A percentile compares a stretch with the other conserved stretches of the same genome.
Evolutionary conservation across 2,329 filamentous ascomycete species (phyloP).

Genomic region (Alternaria rosae): DNA sequence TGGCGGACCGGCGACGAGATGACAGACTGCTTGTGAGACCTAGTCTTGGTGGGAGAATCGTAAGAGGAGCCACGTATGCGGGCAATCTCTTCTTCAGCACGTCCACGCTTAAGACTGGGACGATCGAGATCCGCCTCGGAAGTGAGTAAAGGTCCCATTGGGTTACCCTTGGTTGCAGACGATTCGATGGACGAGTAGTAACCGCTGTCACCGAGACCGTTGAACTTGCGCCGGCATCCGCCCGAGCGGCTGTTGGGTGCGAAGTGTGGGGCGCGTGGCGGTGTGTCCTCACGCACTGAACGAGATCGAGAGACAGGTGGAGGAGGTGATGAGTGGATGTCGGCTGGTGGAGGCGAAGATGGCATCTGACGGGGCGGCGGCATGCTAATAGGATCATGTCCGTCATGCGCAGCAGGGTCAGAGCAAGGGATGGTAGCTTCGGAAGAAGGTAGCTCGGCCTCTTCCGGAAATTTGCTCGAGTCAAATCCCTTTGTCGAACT

Average conservation of each 20-base stretch:
- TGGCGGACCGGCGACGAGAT: conserved; percentile 53
- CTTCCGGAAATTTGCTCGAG: conserved; percentile 60
- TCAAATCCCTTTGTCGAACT: conserved; percentile 56
- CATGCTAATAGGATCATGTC: conserved; percentile 52
- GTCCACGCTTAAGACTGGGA: conserved; percentile 83
- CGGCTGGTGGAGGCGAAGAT: conserved; percentile 73
- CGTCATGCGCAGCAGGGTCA: conserved; percentile 58
- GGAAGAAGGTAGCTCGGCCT: conserved; percentile 57
- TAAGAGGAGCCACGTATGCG: conserved; percentile 91
- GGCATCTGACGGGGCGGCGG: conserved; percentile 59
- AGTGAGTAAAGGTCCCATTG: conserved; percentile 69
- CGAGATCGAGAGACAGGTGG: conserved; percentile 74
- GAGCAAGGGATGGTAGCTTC: conserved; percentile 62
- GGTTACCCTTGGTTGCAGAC: conserved; percentile 78
- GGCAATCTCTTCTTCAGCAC: conserved; percentile 94
- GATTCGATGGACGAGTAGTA: conserved; percentile 97
- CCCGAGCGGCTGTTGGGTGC: conserved; percentile 69
- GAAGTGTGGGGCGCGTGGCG: conserved; percentile 72
- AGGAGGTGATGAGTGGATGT: conserved; percentile 92
- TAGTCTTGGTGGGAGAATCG: conserved; percentile 82
- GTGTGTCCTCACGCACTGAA: conserved; percentile 70
- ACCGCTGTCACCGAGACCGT: conserved; percentile 88
- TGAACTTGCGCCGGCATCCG: conserved; percentile 77
- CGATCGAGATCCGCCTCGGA: conserved; percentile 78
- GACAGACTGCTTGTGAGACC: conserved; percentile 60